Base-by-base conservation (phyloP, 148 eudicot genomes). In the Linanthus parryae region DNA sequence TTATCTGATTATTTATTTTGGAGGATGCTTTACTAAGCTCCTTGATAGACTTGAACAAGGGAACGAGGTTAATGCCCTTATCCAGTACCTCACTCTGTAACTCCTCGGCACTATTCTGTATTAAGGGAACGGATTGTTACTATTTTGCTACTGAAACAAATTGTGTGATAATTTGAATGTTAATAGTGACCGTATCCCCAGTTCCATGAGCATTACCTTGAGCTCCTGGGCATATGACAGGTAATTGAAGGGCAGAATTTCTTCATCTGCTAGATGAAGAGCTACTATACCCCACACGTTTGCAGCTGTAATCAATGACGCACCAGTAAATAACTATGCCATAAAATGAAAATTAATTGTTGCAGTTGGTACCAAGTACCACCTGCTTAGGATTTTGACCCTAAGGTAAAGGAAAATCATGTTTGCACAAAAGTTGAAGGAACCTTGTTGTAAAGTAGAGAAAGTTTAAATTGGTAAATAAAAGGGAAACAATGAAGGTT, bases 231-330 rank as follows among this genome's bases (percentile, higher is more conserved):
- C 77, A 31, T 77, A 67, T 42, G 72, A 45, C 15, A 57, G 57
- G 34, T 77, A 76, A 52, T 72, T 62, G 41, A 69, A 70, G 45
- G 75, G 65, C 59, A 81, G 54, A 53, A 68, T 48, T 57, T 66
- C 75, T 17, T 77, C 75, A 44, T 81, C 87, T 54, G 80, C 82
- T 39, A 77, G 75, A 57, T 38, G 68, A 56, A 70, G 75, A 57
- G 74, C 77, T 59, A 73, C 69, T 22, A 61, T 57, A 24, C 83
- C 79, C 76, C 83, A 70, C 8, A 78, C 48, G 52, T 66, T 78
- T 52, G 83, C 68, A 62, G 61, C 83, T 78, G 73, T 42, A 38
- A n/a, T n/a, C 53, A 40, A 46, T 44, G 45, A 68, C 47, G 33
- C 25, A 25, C 15, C 13, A 24, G 34, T 7, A 26, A 1, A 52